Evolutionary conservation across 2,329 filamentous ascomycete species (phyloP).

Genomic region (Colletotrichum viniferum): DNA sequence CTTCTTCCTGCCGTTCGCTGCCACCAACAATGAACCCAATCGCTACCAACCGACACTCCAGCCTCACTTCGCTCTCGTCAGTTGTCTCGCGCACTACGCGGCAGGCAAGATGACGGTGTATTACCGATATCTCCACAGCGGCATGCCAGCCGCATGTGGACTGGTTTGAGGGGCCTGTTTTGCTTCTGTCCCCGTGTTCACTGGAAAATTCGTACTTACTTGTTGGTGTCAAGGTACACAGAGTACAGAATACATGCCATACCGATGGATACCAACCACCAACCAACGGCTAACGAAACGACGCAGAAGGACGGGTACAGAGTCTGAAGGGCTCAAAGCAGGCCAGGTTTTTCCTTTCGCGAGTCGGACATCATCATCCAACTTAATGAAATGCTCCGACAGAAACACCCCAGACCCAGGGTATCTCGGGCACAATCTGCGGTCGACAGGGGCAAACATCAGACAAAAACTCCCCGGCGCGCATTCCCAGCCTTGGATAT

Average conservation of each 20-base stretch:
- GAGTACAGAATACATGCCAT: background rate
- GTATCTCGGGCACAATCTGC: slow-evolving; percentile 14
- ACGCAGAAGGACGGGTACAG: background rate
- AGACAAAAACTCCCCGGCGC: slow-evolving; percentile 17
- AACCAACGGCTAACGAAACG: background rate
- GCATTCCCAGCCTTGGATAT: background rate
- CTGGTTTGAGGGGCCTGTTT: background rate
- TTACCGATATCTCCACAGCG: background rate
- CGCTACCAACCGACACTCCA: background rate
- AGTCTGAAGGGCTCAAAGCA: background rate
- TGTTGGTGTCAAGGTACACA: background rate
- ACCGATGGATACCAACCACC: background rate
- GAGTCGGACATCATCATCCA: slow-evolving; percentile 12
- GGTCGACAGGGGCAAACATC: slow-evolving; percentile 6
- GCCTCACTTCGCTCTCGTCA: background rate
- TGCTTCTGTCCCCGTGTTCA: background rate
- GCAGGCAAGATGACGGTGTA: background rate
- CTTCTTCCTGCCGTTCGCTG: background rate
- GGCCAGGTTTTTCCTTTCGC: background rate
- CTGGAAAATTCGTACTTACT: background rate
- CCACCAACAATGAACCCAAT: background rate
- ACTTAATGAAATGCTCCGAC: slow-evolving; percentile 20
- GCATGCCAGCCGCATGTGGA: background rate
- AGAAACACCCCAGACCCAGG: slow-evolving; percentile 18
- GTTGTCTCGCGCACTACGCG: background rate